A percentile compares a stretch with the other conserved stretches of the same genome.
These are phyloP conservation scores for Delphinella strobiligena DNA, from an alignment of 2,329 filamentous ascomycete genomes.

Conservation along the genomic window DNA sequence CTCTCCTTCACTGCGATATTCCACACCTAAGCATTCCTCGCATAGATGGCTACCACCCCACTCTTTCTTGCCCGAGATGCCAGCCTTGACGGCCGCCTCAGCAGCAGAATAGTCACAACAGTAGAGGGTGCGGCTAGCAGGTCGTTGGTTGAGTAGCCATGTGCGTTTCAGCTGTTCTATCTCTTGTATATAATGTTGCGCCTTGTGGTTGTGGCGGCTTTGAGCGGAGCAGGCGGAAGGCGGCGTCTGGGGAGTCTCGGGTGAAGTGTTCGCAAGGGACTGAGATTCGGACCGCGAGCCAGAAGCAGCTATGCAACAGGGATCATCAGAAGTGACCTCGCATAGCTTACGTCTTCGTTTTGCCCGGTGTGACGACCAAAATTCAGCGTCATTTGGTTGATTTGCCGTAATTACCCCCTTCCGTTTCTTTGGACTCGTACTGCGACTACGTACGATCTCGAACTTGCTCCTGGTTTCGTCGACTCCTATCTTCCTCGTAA, in stretches of 20 bases:
- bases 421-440: neutral
- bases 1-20: slow-evolving; percentile 1
- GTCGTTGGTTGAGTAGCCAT: slow-evolving; percentile 6
- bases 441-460: neutral
- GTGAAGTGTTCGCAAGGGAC: neutral
- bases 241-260: neutral
- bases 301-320: neutral
- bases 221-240: neutral
- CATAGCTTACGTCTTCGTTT: neutral
- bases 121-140: neutral
- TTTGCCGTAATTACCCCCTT: neutral
- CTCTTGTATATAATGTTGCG: too few species aligned
- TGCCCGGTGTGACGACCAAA: neutral
- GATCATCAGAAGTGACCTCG: too few species aligned
- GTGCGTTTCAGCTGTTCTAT: slow-evolving; percentile 1
- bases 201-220: neutral
- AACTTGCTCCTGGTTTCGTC: neutral
- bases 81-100: slow-evolving; percentile 2
- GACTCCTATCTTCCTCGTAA: neutral
- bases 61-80: slow-evolving; percentile 1
- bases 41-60: slow-evolving; percentile 5
- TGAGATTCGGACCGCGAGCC: neutral
- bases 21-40: slow-evolving; percentile 5
- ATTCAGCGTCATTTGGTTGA: neutral
- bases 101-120: slow-evolving; percentile 6